Evolutionary conservation across 179 eudicot genomes (phyloP).

Genomic region (Pouteria campechiana): DNA sequence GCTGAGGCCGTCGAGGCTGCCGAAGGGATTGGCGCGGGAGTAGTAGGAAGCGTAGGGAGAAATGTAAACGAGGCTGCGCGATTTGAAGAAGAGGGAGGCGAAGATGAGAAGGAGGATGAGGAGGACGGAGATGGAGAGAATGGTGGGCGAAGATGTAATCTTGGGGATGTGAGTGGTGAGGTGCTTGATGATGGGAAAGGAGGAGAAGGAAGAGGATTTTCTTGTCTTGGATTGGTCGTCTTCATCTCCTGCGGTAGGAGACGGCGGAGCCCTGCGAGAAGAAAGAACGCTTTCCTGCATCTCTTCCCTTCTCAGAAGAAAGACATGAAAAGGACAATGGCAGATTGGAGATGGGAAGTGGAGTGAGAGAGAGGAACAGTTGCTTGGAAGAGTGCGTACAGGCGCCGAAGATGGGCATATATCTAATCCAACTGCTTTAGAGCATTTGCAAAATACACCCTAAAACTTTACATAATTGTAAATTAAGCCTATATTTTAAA

Average conservation of each 20-base stretch:
- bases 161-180: constrained; percentile 47
- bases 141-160: too few relatives aligned
- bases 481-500: too few relatives aligned
- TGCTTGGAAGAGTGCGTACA: too few relatives aligned
- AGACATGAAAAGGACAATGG: too few relatives aligned
- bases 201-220: constrained; percentile 33
- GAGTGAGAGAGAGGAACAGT: too few relatives aligned
- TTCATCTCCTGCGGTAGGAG: constrained; percentile 8
- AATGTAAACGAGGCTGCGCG: constrained; percentile 53
- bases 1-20: constrained; percentile 56
- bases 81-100: constrained; percentile 26
- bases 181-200: constrained; percentile 36
- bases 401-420: too few relatives aligned
- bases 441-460: too few relatives aligned
- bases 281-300: constrained; percentile 43
- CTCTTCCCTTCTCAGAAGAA: neutral
- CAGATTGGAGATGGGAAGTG: neutral
- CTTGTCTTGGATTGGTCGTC: constrained; percentile 51
- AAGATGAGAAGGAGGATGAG: constrained; percentile 28
- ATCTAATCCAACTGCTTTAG: too few relatives aligned
- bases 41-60: too few relatives aligned
- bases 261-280: constrained; percentile 21
- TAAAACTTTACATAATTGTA: too few relatives aligned
- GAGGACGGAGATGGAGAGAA: constrained; percentile 40
- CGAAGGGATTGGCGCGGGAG: constrained; percentile 52